Percentiles rank a stretch among this genome's conserved stretches.
phyloP scores from a whole-genome alignment of 148 eudicot species.

The Camellia japonica region DNA sequence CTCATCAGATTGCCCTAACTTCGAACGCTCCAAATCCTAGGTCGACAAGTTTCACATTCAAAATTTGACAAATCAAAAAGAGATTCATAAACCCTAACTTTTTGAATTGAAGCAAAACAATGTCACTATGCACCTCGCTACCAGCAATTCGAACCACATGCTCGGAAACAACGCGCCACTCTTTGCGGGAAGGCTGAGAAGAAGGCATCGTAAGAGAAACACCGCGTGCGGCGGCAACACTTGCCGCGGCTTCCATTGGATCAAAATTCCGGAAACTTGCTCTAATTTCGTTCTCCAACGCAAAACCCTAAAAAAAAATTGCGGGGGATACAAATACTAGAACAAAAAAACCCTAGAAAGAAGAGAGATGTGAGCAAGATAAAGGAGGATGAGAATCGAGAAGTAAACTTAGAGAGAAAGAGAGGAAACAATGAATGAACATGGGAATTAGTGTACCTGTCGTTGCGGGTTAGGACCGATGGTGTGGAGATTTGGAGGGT shows the following conservation, averaged over 20 bases:
- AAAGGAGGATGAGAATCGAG: background rate
- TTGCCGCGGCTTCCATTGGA: constrained; percentile 63
- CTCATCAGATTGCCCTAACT: constrained; percentile 74
- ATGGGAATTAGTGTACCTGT: too few relatives aligned
- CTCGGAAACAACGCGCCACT: constrained; percentile 81
- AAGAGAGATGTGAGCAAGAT: too few relatives aligned
- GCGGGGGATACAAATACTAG: background rate
- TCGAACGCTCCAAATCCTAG: constrained; percentile 66
- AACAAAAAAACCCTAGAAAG: constrained; percentile 10
- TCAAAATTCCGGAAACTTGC: background rate
- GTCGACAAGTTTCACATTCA: background rate
- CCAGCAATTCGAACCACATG: constrained; percentile 48
- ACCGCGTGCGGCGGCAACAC: constrained; percentile 48
- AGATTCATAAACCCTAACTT: constrained; percentile 26
- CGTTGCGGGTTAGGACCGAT: background rate
- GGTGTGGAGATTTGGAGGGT: constrained; percentile 10
- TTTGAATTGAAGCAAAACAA: constrained; percentile 11
- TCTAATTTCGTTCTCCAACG: constrained; percentile 9
- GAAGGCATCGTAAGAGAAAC: constrained; percentile 42
- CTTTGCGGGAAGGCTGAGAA: constrained; percentile 60
- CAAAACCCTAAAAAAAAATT: constrained; percentile 22
- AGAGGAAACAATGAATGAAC: background rate
- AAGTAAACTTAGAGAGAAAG: background rate
- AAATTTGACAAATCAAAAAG: constrained; percentile 16
- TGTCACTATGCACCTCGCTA: constrained; percentile 45